These are phyloP conservation scores for Trichoderma sp. DNA, from an alignment of 2,329 filamentous ascomycete species.

Conservation along the genomic window DNA sequence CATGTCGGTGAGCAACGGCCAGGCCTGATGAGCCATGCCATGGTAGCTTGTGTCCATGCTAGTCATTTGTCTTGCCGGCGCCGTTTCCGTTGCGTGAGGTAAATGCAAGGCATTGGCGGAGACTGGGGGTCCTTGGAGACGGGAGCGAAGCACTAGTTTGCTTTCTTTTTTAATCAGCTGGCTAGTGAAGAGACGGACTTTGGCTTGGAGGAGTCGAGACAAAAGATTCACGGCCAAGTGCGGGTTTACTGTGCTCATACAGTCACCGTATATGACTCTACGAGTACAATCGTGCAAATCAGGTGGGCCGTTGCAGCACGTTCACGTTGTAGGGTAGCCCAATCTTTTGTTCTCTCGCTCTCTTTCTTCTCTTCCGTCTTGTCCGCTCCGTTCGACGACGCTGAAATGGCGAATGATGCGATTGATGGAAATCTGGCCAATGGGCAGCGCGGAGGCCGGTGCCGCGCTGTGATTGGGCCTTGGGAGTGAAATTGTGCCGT, in stretches of 20 bases:
- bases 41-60: neutral
- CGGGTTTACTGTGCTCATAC: neutral
- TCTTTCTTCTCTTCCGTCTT: neutral
- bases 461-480: conserved; percentile 31
- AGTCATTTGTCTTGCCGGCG: conserved; percentile 13
- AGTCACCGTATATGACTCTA: neutral
- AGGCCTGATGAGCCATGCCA: neutral
- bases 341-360: neutral
- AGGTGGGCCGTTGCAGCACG: neutral
- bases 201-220: neutral
- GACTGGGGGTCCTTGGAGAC: conserved; percentile 22
- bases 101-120: conserved; percentile 26
- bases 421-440: conserved; percentile 35
- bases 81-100: conserved; percentile 19
- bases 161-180: neutral
- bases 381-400: conserved; percentile 16
- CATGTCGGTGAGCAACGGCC: conserved; percentile 13
- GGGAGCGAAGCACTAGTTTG: conserved; percentile 24
- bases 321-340: neutral
- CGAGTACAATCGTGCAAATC: neutral
- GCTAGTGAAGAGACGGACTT: conserved; percentile 1
- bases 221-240: neutral
- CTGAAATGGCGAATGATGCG: conserved; percentile 32
- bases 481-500: conserved; percentile 27
- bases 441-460: conserved; percentile 25